These are phyloP conservation scores for Edaphochlamys debaryana DNA, from an alignment of 139 green algal species.

Conservation along the genomic window DNA sequence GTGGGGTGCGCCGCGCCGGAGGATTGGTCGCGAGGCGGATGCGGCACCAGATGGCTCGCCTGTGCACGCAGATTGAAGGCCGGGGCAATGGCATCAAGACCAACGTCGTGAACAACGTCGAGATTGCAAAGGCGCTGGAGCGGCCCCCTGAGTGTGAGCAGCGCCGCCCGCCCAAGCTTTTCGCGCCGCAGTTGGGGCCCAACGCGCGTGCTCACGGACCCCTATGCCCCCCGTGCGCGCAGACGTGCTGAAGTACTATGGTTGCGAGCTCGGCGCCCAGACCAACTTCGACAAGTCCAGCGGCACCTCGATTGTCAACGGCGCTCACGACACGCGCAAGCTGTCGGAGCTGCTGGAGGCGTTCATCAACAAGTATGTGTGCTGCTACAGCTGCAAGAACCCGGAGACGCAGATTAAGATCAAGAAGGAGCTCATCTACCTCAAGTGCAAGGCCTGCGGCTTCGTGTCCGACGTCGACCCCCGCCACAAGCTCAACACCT, in stretches of 20 bases:
- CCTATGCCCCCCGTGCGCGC: conserved; percentile 31
- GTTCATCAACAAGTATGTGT: conserved; percentile 99
- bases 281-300: conserved; percentile 95
- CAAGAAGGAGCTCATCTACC: conserved; percentile 86
- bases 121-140: conserved; percentile 97
- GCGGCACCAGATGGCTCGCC: no score
- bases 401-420: conserved; percentile 97
- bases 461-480: conserved; percentile 91
- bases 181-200: background rate
- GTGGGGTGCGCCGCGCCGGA: conserved; percentile 61
- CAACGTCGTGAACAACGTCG: conserved; percentile 98
- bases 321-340: conserved; percentile 73
- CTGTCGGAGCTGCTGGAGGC: conserved; percentile 91
- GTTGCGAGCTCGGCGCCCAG: conserved; percentile 96
- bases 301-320: conserved; percentile 96
- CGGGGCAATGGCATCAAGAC: conserved; percentile 99
- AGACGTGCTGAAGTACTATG: conserved; percentile 97
- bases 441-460: conserved; percentile 96
- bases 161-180: no score
- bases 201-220: no score
- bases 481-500: conserved; percentile 97
- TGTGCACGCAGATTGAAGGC: conserved; percentile 96
- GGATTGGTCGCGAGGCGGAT: no score
- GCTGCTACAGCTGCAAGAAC: conserved; percentile 98
- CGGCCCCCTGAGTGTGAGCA: conserved; percentile 90